Percentiles rank a stretch among this genome's conserved stretches.
These are phyloP conservation scores for Alternaria sp. DNA, from an alignment of 2,329 filamentous ascomycete species.

Conservation along the genomic window DNA sequence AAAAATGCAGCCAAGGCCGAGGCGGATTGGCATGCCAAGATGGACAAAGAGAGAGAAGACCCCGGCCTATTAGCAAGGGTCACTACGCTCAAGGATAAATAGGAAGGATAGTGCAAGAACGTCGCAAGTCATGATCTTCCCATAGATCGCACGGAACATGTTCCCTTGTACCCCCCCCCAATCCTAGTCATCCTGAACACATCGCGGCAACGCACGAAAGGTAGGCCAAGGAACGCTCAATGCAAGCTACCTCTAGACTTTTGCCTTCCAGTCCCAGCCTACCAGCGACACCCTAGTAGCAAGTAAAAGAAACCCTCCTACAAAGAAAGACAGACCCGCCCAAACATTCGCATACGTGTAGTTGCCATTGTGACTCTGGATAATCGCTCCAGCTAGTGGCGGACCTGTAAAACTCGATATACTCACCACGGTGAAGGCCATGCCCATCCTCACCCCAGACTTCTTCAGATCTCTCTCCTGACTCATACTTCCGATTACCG, in stretches of 20 bases:
- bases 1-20: constrained; percentile 29
- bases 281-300: constrained; percentile 37
- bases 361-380: constrained; percentile 33
- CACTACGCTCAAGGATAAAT: constrained; percentile 26
- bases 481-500: constrained; percentile 39
- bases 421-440: constrained; percentile 47
- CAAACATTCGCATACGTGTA: constrained; percentile 49
- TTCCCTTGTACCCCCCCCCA: not conserved
- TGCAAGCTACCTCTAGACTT: constrained; percentile 19
- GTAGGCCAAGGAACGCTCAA: not conserved
- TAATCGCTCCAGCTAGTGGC: constrained; percentile 45
- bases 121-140: not conserved
- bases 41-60: constrained; percentile 36
- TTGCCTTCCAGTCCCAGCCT: constrained; percentile 37
- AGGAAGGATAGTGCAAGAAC: not conserved
- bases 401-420: constrained; percentile 44
- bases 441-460: constrained; percentile 43
- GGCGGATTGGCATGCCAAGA: constrained; percentile 32
- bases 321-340: constrained; percentile 38
- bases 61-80: constrained; percentile 34
- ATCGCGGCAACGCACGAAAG: not conserved
- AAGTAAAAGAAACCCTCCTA: constrained; percentile 33
- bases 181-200: not conserved
- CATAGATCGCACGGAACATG: not conserved
- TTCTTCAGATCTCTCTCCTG: constrained; percentile 42